Conservation (phyloP, 139 green algal species). For the Chlorella sp. region DNA sequence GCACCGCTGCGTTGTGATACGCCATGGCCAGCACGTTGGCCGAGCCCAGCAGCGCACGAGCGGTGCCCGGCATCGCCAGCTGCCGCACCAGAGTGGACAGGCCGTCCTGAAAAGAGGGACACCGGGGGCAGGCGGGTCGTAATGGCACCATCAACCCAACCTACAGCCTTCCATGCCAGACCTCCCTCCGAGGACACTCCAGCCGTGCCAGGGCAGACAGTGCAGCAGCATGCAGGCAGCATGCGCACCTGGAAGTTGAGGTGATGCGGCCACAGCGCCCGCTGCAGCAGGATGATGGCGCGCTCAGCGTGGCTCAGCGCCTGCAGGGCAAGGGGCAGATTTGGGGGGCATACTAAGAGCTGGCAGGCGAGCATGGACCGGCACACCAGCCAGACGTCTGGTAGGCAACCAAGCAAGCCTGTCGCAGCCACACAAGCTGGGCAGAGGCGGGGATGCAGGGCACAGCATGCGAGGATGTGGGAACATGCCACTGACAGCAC, state of each 20-base stretch:
- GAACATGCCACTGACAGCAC: neutral
- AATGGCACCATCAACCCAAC: no score
- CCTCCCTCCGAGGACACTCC: no score
- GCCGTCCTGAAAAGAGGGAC: neutral
- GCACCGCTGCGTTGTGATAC: slow-evolving; percentile 45
- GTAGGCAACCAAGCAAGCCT: no score
- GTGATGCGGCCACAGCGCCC: slow-evolving; percentile 12
- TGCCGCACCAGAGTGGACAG: slow-evolving; percentile 12
- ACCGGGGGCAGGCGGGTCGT: neutral
- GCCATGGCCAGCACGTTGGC: slow-evolving; percentile 51
- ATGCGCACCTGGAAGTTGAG: slow-evolving; percentile 10
- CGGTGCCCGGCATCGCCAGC: neutral
- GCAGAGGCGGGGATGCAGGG: no score
- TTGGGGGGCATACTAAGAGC: neutral
- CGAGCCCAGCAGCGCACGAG: neutral
- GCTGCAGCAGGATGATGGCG: slow-evolving; percentile 46
- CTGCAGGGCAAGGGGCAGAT: neutral
- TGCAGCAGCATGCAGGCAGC: neutral
- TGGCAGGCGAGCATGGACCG: neutral
- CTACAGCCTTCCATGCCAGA: no score
- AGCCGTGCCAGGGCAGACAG: no score
- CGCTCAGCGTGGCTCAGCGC: slow-evolving; percentile 44
- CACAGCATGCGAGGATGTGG: no score
- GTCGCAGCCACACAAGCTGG: no score
- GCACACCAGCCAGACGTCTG: neutral